A percentile compares a stretch with the other conserved stretches of the same genome.
Evolutionary conservation across 2,329 filamentous ascomycete species (phyloP).

Genomic region (Cryphonectria parasitica): DNA sequence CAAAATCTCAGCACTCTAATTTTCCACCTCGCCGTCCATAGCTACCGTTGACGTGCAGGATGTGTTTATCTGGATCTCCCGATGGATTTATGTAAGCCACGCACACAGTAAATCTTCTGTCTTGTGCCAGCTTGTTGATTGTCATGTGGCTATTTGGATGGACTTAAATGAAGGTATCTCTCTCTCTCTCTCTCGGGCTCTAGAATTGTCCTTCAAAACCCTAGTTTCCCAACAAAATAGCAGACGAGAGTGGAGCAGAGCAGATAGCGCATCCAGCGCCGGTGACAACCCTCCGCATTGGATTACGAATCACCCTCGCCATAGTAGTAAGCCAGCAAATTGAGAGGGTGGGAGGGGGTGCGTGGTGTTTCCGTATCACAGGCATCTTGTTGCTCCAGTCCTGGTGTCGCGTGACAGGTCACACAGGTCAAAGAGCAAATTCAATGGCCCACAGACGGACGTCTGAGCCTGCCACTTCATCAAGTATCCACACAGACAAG

Average conservation of each 20-base stretch:
- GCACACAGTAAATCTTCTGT: not conserved
- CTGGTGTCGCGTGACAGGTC: not conserved
- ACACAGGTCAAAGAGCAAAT: not conserved
- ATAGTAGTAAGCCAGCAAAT: not conserved
- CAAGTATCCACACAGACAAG: not conserved
- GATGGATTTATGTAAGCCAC: not conserved
- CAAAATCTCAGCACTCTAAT: not conserved
- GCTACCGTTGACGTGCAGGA: not conserved
- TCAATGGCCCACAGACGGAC: not conserved
- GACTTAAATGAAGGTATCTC: too few relatives aligned
- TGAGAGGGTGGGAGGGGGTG: too few relatives aligned
- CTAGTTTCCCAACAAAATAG: not conserved
- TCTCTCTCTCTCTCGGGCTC: too few relatives aligned
- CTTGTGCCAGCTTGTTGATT: not conserved
- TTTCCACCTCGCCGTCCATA: not conserved
- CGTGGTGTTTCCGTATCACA: not conserved
- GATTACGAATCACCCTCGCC: not conserved
- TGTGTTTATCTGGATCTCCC: not conserved
- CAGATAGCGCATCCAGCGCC: not conserved
- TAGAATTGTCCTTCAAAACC: not conserved
- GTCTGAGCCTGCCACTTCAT: not conserved
- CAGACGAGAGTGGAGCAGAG: not conserved
- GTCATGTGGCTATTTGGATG: not conserved
- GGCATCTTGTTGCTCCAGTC: not conserved
- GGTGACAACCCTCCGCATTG: not conserved